These are phyloP conservation scores for Albatrellus ellisii DNA, from an alignment of 768 basidiomycete species.

Conservation along the genomic window DNA sequence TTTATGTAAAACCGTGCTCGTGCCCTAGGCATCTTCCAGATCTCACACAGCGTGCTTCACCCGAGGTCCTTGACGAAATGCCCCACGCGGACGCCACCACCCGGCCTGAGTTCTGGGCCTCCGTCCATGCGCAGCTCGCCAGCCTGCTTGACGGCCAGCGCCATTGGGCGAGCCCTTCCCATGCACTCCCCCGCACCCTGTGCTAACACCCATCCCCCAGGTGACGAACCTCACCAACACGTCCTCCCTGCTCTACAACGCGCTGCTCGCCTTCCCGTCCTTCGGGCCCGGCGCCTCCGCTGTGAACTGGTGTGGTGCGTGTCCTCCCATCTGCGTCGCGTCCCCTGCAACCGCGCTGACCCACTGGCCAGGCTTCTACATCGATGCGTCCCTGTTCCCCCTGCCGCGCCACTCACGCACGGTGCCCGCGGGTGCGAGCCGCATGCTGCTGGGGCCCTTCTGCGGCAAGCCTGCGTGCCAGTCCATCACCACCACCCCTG, in stretches of 20 bases:
- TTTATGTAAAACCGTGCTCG: not conserved
- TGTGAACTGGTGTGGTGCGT: constrained; percentile 91
- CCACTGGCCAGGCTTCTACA: constrained; percentile 93
- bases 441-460: constrained; percentile 71
- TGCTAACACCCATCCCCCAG: constrained; percentile 23
- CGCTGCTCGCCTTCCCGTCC: constrained; percentile 53
- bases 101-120: constrained; percentile 71
- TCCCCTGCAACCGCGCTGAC: no score
- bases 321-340: not conserved
- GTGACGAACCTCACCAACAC: constrained; percentile 83
- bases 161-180: constrained; percentile 48
- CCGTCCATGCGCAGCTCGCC: constrained; percentile 53
- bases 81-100: constrained; percentile 76
- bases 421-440: constrained; percentile 10
- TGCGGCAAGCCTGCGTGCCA: constrained; percentile 89
- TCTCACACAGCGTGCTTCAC: not conserved
- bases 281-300: constrained; percentile 55
- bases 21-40: no score
- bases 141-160: constrained; percentile 51
- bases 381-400: constrained; percentile 54
- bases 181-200: constrained; percentile 1
- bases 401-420: constrained; percentile 19
- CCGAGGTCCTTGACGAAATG: constrained; percentile 33
- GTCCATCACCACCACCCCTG: constrained; percentile 47
- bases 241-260: constrained; percentile 67